Evolutionary conservation across 371 early-diverging fungal genomes (phyloP), one percentile per base, ranked within the genome.

Genomic region (Lichtheimia corymbifera): DNA sequence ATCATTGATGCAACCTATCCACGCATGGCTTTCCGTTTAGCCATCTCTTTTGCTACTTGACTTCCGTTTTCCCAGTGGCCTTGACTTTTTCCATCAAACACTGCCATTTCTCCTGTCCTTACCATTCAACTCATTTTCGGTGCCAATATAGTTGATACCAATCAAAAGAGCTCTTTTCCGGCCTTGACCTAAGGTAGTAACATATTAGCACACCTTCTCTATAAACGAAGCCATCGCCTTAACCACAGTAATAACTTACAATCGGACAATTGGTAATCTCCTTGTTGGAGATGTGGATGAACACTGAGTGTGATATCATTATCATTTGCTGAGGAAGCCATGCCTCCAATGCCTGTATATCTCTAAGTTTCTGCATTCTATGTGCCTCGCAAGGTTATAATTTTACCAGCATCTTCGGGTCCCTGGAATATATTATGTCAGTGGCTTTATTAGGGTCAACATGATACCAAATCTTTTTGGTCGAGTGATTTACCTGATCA

Each of bases 111-210:
- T 30, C 13, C 3, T n/a, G n/a, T 9, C 18, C 12, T 12, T 59
- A 77, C 88, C 90, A 53, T 77, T 66, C 50, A 94, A 82, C 62
- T 85, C 83, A 55, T 74, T 75, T 24, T 68, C 63, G 13, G 91
- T 85, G 18, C 86, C 85, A 45, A 79, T 76, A 73, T 96, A 97
- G 68, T 97, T 97, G 72, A 96, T 95, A 40, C 97, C 97, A 55
- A 97, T 86, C 40, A 97, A 81, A 50, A 97, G 80, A 2, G 94
- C 97, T n/a, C 35, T 86, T 80, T 70, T 88, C 89, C 58, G 87
- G 79, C 28, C 93, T 91, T 28, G 63, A 66, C 54, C 77, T 56
- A 22, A 27, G 22, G 20, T 76, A 73, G 60, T 41, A 13, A 22
- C 4, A 2, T 44, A 25, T 25, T 40, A 43, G 7, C 17, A 41